Percentiles rank a stretch among this genome's conserved stretches.
Evolutionary conservation across 2,329 filamentous ascomycete genomes (phyloP).

Genomic region (Cryphonectria radicalis): DNA sequence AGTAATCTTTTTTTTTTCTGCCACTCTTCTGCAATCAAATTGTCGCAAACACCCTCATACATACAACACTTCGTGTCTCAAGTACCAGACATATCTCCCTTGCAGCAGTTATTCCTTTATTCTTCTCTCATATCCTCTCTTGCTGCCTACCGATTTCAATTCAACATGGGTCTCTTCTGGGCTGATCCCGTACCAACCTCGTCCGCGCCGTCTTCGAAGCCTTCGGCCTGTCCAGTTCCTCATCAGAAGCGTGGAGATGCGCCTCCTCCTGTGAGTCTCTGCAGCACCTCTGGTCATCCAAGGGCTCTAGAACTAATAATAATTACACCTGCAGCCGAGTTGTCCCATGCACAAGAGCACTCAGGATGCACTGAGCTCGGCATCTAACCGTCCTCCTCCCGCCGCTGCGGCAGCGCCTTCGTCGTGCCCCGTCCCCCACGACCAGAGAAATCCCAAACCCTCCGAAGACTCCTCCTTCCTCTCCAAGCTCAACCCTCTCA

Average conservation of each 20-base stretch:
- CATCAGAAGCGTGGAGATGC: slow-evolving; percentile 34
- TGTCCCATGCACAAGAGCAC: slow-evolving; percentile 64
- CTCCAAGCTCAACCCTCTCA: slow-evolving; percentile 70
- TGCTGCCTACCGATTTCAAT: neutral
- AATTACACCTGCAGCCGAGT: slow-evolving; percentile 45
- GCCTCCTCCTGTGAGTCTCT: slow-evolving; percentile 47
- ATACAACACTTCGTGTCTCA: neutral
- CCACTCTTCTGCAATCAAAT: neutral
- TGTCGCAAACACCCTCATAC: neutral
- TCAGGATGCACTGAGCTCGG: slow-evolving; percentile 50
- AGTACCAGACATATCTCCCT: neutral
- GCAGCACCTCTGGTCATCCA: neutral
- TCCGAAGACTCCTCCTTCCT: slow-evolving; percentile 48
- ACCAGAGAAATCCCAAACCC: slow-evolving; percentile 27
- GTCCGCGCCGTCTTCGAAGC: slow-evolving; percentile 21
- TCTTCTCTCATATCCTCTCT: neutral
- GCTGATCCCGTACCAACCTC: slow-evolving; percentile 48
- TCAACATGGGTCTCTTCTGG: slow-evolving; percentile 67
- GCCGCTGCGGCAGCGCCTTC: slow-evolving; percentile 40
- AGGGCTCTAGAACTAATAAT: slow-evolving; percentile 21
- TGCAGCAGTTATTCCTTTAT: neutral
- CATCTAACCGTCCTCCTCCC: slow-evolving; percentile 37
- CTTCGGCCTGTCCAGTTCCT: slow-evolving; percentile 30
- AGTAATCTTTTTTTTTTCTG: slow-evolving; percentile 11
- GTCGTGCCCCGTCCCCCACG: slow-evolving; percentile 53